phyloP scores from a whole-genome alignment of 352 stramenopile species.

The Halophytophthora polymorphica region DNA sequence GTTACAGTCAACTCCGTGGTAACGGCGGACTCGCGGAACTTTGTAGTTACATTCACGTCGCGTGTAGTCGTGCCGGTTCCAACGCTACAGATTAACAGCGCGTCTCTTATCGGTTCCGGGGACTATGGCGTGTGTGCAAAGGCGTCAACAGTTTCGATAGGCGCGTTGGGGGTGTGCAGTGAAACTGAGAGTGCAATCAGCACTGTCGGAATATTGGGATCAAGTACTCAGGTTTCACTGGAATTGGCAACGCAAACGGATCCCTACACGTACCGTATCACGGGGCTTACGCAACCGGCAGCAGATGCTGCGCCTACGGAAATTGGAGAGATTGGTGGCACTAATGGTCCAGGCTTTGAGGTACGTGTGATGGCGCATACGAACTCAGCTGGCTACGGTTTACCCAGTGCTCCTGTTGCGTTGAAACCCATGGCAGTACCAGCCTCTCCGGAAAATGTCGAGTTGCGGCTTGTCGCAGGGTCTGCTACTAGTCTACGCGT shows the following conservation, averaged over 20 bases:
- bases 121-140: conserved; percentile 54
- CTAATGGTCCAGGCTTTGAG: conserved; percentile 45
- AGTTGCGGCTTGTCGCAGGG: conserved; percentile 76
- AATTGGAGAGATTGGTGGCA: conserved; percentile 30
- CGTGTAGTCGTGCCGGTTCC: conserved; percentile 25
- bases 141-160: conserved; percentile 14
- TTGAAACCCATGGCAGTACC: conserved; percentile 90
- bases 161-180: conserved; percentile 43
- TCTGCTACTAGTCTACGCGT: conserved; percentile 68
- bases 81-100: conserved; percentile 30
- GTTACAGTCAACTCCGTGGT: conserved; percentile 59
- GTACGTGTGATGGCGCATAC: conserved; percentile 57
- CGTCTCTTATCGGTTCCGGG: conserved; percentile 32
- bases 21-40: conserved; percentile 31
- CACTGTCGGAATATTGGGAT: conserved; percentile 30
- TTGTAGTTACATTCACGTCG: conserved; percentile 58
- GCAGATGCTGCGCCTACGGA: conserved; percentile 22
- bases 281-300: conserved; percentile 38
- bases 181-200: conserved; percentile 39
- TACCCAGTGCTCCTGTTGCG: conserved; percentile 42
- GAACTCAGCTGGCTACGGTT: conserved; percentile 60
- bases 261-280: conserved; percentile 57
- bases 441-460: conserved; percentile 60
- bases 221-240: conserved; percentile 38
- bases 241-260: conserved; percentile 35